Conservation (phyloP, 1,284 basidiomycete genomes). For the Gymnopus androsaceus region DNA sequence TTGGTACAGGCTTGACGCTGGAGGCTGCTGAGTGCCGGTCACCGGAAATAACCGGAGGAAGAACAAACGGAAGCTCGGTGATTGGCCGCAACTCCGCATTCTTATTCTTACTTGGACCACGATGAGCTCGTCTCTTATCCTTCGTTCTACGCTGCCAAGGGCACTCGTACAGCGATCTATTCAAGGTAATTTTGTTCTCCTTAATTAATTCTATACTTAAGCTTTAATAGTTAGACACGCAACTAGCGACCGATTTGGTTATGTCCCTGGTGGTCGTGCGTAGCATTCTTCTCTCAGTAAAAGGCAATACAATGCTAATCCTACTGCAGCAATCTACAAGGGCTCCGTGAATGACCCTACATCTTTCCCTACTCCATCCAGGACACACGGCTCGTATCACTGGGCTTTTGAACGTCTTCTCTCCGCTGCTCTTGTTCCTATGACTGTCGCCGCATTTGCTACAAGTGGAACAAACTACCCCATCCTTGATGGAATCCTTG, state of each 20-base stretch:
- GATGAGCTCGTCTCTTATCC: slow-evolving; percentile 54
- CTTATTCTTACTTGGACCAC: slow-evolving; percentile 24
- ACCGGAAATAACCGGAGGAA: slow-evolving; percentile 7
- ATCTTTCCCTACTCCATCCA: slow-evolving; percentile 80
- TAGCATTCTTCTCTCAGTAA: slow-evolving; percentile 23
- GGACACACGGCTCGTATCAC: slow-evolving; percentile 91
- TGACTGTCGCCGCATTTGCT: slow-evolving; percentile 82
- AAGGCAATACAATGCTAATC: not conserved
- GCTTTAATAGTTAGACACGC: slow-evolving; percentile 37
- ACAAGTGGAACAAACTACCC: slow-evolving; percentile 75
- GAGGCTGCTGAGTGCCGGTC: too few relatives aligned
- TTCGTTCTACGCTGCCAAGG: slow-evolving; percentile 51
- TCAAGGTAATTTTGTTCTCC: slow-evolving; percentile 29
- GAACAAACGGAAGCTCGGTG: not conserved
- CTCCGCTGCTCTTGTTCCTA: slow-evolving; percentile 84
- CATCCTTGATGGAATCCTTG: slow-evolving; percentile 86
- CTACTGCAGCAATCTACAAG: slow-evolving; percentile 76
- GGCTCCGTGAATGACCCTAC: slow-evolving; percentile 97
- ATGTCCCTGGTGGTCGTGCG: slow-evolving; percentile 74
- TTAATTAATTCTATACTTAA: not conserved
- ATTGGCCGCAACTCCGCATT: slow-evolving; percentile 3
- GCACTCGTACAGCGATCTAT: slow-evolving; percentile 44
- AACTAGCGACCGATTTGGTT: slow-evolving; percentile 33
- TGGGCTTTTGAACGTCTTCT: slow-evolving; percentile 97
- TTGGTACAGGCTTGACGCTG: not conserved